Percentiles rank a stretch among this genome's conserved stretches.
Conservation (phyloP, 805 yeast genomes). For the Wickerhamomyces bisporus region DNA sequence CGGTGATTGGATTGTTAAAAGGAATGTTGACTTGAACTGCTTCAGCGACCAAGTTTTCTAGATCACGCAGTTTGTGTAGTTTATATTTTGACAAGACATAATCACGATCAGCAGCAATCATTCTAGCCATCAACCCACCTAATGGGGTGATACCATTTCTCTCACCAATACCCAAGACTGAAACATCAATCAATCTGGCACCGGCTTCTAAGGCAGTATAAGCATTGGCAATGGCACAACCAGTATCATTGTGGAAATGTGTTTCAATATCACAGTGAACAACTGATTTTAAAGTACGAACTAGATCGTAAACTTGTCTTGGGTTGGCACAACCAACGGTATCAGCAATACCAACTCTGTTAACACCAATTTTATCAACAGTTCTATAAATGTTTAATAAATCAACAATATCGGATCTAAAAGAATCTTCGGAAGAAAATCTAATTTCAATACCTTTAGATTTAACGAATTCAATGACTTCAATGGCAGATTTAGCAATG, state of each 20-base stretch:
- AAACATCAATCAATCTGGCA: slow-evolving; percentile 89
- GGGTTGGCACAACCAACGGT: slow-evolving; percentile 99
- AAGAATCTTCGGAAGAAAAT: slow-evolving; percentile 95
- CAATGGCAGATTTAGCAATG: slow-evolving; percentile 92
- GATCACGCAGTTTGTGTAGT: slow-evolving; percentile 90
- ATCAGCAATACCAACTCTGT: slow-evolving; percentile 98
- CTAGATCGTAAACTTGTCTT: slow-evolving; percentile 95
- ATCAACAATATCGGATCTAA: slow-evolving; percentile 95
- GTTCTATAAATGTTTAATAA: slow-evolving; percentile 92
- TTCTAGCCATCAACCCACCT: slow-evolving; percentile 98
- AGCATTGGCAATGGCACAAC: slow-evolving; percentile 98
- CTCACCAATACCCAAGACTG: slow-evolving; percentile 97
- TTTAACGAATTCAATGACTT: slow-evolving; percentile 96
- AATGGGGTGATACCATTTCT: slow-evolving; percentile 97
- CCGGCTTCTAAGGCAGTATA: slow-evolving; percentile 98
- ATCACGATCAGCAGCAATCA: slow-evolving; percentile 98
- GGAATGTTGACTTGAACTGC: slow-evolving; percentile 97
- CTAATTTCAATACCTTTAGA: slow-evolving; percentile 95
- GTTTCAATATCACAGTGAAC: slow-evolving; percentile 97
- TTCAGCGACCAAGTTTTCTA: slow-evolving; percentile 94
- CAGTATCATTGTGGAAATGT: slow-evolving; percentile 98
- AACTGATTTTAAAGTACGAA: slow-evolving; percentile 86
- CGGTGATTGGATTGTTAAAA: slow-evolving; percentile 97
- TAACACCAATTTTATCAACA: slow-evolving; percentile 95
- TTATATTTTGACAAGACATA: slow-evolving; percentile 93